Conservation (phyloP, 768 basidiomycete genomes). For the Serendipita sp. region DNA sequence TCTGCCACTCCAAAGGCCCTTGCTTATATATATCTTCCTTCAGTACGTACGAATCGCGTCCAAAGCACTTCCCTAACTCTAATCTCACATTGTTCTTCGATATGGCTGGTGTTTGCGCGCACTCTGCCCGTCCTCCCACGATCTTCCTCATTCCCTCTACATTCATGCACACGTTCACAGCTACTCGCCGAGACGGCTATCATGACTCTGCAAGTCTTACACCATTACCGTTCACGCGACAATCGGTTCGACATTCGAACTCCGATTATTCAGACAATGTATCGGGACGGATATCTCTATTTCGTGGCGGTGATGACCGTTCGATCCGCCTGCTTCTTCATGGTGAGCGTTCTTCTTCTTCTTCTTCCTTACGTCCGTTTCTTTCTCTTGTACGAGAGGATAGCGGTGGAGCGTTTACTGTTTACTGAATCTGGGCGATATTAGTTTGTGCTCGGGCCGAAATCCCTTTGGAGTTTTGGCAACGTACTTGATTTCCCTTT, state of each 20-base stretch:
- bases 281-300: neutral
- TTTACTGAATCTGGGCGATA: no score
- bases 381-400: no score
- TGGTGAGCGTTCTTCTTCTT: neutral
- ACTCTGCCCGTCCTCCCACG: no score
- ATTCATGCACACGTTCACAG: no score
- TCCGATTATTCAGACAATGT: neutral
- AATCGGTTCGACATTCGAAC: neutral
- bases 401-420: no score
- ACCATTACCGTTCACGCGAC: neutral
- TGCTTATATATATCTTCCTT: neutral
- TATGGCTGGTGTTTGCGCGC: no score
- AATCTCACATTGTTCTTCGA: no score
- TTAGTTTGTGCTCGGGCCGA: no score
- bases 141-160: no score
- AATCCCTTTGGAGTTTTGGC: no score
- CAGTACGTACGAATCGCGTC: neutral
- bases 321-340: neutral
- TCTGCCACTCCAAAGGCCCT: neutral
- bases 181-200: neutral
- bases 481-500: no score
- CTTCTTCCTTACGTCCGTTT: neutral
- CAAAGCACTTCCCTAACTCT: neutral
- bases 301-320: neutral
- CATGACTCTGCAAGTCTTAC: neutral